These are phyloP conservation scores for Glycyrrhiza uralensis DNA, from an alignment of 306 rosid genomes.

Conservation along the genomic window DNA sequence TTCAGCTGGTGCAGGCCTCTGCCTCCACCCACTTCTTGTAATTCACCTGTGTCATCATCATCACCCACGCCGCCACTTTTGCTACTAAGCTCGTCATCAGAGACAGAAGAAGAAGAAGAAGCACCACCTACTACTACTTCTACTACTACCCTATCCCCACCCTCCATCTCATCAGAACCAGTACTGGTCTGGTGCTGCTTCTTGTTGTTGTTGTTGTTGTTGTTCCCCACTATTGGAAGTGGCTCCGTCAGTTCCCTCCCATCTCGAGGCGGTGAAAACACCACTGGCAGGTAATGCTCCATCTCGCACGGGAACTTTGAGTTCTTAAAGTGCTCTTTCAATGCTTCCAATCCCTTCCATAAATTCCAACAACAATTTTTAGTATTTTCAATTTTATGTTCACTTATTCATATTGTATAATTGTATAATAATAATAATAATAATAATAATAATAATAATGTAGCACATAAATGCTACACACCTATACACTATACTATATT, in stretches of 20 bases:
- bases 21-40: neutral
- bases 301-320: conserved; percentile 86
- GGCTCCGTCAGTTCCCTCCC: conserved; percentile 70
- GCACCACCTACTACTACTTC: too few species aligned
- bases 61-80: conserved; percentile 35
- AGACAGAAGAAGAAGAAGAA: neutral
- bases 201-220: too few species aligned
- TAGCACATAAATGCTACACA: too few species aligned
- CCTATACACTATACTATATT: too few species aligned
- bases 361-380: neutral
- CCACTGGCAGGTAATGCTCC: conserved; percentile 77
- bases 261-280: conserved; percentile 79
- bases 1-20: neutral
- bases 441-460: too few species aligned
- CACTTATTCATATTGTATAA: too few species aligned
- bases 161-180: conserved; percentile 27
- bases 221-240: conserved; percentile 57
- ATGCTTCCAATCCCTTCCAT: conserved; percentile 74
- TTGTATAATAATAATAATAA: too few species aligned
- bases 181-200: neutral
- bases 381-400: neutral
- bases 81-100: neutral
- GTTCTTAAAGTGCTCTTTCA: conserved; percentile 94
- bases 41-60: conserved; percentile 9
- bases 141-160: conserved; percentile 15